These are phyloP conservation scores for Ceratocystis lukuohia DNA, from an alignment of 2,329 filamentous ascomycete species.

Conservation along the genomic window DNA sequence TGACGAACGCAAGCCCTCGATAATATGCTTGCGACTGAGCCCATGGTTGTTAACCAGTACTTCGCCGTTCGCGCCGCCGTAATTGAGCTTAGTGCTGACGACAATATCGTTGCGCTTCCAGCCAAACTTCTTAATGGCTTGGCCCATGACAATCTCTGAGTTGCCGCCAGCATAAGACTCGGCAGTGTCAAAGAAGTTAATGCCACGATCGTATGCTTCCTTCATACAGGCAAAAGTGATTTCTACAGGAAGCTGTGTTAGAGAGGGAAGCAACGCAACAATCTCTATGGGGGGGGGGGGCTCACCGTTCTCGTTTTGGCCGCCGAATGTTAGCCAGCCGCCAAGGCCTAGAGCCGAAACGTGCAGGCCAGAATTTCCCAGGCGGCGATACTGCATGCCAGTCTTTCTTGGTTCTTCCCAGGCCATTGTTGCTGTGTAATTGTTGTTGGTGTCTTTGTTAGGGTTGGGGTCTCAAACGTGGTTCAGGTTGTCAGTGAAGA, in stretches of 20 bases:
- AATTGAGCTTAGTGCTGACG: slow-evolving; percentile 53
- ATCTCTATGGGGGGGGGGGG: neutral
- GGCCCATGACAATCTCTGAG: slow-evolving; percentile 49
- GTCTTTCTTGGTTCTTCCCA: slow-evolving; percentile 33
- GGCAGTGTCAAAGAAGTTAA: slow-evolving; percentile 52
- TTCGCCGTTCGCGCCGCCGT: slow-evolving; percentile 45
- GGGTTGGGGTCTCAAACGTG: neutral
- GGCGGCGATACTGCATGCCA: slow-evolving; percentile 33
- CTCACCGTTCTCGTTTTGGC: slow-evolving; percentile 29
- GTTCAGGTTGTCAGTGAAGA: neutral
- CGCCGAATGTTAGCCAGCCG: slow-evolving; percentile 54
- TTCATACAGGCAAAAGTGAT: slow-evolving; percentile 46
- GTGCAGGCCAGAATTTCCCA: slow-evolving; percentile 45
- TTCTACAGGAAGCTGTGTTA: slow-evolving; percentile 23
- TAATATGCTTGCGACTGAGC: slow-evolving; percentile 54
- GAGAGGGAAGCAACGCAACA: neutral
- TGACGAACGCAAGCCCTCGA: slow-evolving; percentile 49
- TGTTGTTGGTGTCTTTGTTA: neutral
- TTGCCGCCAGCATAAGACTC: slow-evolving; percentile 46
- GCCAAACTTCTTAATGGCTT: slow-evolving; percentile 45
- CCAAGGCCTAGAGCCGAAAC: slow-evolving; percentile 50
- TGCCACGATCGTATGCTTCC: slow-evolving; percentile 44
- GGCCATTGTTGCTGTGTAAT: slow-evolving; percentile 26
- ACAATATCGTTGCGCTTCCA: slow-evolving; percentile 50
- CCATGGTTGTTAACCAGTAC: slow-evolving; percentile 54